Conservation (phyloP, 306 rosid species). For the Mimosa pudica region DNA sequence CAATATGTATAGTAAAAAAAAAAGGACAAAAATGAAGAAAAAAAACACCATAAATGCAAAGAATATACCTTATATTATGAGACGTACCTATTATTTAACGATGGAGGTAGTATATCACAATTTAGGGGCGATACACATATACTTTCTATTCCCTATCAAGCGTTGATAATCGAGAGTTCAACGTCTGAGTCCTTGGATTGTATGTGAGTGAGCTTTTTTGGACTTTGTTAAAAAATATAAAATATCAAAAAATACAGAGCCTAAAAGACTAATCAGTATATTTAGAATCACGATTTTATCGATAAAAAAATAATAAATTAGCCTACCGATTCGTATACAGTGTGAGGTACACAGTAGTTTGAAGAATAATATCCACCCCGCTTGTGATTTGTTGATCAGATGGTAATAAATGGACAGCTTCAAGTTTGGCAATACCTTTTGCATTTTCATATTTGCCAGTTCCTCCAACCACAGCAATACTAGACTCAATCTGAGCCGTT, state of each 20-base stretch:
- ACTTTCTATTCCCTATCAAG: too few species aligned
- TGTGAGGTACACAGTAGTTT: constrained; percentile 34
- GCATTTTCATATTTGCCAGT: constrained; percentile 42
- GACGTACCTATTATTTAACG: too few species aligned
- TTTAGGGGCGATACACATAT: too few species aligned
- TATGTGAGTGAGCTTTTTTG: too few species aligned
- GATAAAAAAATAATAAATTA: neutral
- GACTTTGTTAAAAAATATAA: neutral
- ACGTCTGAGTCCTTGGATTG: too few species aligned
- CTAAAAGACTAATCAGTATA: neutral
- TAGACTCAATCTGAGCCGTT: constrained; percentile 34
- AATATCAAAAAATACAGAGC: neutral
- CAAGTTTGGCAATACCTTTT: constrained; percentile 46
- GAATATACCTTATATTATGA: too few species aligned
- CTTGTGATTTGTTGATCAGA: constrained; percentile 20
- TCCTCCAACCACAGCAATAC: constrained; percentile 49
- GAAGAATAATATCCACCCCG: constrained; percentile 40
- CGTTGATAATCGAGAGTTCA: too few species aligned
- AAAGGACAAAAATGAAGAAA: too few species aligned
- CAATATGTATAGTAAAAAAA: too few species aligned
- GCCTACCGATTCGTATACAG: neutral
- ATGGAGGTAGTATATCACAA: too few species aligned
- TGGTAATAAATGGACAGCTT: constrained; percentile 2
- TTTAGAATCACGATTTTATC: too few species aligned
- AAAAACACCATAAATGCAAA: too few species aligned